A percentile compares a stretch with the other conserved stretches of the same genome.
Conservation (phyloP, 306 rosid genomes). For the Coriaria nepalensis region DNA sequence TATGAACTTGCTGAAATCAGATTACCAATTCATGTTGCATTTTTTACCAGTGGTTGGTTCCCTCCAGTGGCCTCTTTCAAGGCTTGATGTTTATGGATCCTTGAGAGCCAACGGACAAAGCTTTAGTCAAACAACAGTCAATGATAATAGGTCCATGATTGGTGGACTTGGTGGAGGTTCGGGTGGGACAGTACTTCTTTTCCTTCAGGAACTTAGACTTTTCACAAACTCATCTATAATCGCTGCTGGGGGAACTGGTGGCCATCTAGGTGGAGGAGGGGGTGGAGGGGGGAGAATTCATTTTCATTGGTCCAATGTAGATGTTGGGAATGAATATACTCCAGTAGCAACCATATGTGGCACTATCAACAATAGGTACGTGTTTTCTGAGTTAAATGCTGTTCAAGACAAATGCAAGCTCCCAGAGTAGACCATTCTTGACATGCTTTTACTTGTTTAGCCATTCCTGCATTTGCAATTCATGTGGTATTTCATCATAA, state of each 20-base stretch:
- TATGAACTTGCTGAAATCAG: conserved; percentile 3
- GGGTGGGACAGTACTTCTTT: conserved; percentile 93
- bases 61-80: conserved; percentile 82
- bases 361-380: conserved; percentile 60
- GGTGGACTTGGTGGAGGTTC: conserved; percentile 98
- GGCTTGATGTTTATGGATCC: conserved; percentile 66
- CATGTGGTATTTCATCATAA: too few species aligned
- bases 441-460: too few species aligned
- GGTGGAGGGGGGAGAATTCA: conserved; percentile 99
- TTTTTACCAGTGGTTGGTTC: conserved; percentile 74
- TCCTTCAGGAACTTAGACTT: conserved; percentile 84
- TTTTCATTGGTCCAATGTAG: conserved; percentile 91
- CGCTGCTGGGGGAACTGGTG: conserved; percentile 79
- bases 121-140: conserved; percentile 37
- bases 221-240: conserved; percentile 61
- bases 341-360: conserved; percentile 82
- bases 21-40: conserved; percentile 8
- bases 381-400: too few species aligned
- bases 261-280: conserved; percentile 86
- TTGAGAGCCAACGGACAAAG: conserved; percentile 89
- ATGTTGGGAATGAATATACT: conserved; percentile 57
- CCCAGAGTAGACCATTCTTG: too few species aligned
- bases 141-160: conserved; percentile 42
- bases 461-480: too few species aligned
- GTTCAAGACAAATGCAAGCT: too few species aligned